These are phyloP conservation scores for Eucalyptus cladocalyx DNA, from an alignment of 345 rosid genomes.

Conservation along the genomic window DNA sequence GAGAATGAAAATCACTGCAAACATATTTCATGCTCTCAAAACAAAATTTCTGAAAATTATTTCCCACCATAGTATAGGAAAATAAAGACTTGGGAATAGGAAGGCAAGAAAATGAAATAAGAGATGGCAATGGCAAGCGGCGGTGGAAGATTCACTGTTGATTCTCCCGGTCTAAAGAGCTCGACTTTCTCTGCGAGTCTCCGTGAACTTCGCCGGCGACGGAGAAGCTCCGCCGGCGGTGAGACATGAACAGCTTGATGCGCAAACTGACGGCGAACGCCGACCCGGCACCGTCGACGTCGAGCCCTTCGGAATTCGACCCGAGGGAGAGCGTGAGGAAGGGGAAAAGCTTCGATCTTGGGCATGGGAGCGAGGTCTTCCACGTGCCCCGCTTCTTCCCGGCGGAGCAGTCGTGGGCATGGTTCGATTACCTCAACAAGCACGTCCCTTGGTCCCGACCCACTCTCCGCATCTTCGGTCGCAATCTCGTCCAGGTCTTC, in stretches of 20 bases:
- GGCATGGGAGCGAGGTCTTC: conserved; percentile 53
- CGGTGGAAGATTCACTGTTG: neutral
- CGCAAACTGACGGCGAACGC: neutral
- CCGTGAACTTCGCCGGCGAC: neutral
- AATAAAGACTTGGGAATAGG: neutral
- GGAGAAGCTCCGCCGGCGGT: neutral
- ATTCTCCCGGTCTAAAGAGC: neutral
- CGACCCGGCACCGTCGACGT: neutral
- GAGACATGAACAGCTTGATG: neutral
- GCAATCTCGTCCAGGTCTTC: conserved; percentile 58
- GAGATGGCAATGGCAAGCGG: neutral
- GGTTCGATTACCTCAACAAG: conserved; percentile 60
- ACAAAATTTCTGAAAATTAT: neutral
- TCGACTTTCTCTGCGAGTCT: neutral
- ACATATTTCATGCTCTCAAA: neutral
- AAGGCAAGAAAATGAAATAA: neutral
- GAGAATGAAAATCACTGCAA: neutral
- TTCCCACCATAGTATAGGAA: neutral
- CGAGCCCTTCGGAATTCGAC: neutral
- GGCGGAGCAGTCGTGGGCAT: conserved; percentile 41
- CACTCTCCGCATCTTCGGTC: conserved; percentile 58
- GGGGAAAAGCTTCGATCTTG: conserved; percentile 34
- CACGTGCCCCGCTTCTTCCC: conserved; percentile 46
- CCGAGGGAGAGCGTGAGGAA: neutral
- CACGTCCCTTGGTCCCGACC: conserved; percentile 86